phyloP scores from a whole-genome alignment of 345 rosid species.

The Salix brachista region DNA sequence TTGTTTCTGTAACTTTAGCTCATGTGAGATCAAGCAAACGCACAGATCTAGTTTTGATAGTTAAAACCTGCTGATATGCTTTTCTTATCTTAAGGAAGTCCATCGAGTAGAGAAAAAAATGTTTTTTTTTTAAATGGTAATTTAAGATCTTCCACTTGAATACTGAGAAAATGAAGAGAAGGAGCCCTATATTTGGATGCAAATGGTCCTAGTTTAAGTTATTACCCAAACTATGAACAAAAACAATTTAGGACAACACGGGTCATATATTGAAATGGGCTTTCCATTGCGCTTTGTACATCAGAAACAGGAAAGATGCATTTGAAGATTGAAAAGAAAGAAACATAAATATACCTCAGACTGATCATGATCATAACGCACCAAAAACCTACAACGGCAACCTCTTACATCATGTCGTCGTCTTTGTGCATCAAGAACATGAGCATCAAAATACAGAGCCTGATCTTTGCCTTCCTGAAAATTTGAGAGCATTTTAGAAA shows the following conservation, averaged over 20 bases:
- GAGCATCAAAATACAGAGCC: slow-evolving; percentile 94
- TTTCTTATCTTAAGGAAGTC: neutral
- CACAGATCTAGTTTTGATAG: neutral
- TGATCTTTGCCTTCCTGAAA: slow-evolving; percentile 98
- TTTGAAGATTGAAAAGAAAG: neutral
- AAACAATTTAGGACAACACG: neutral
- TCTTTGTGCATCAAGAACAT: slow-evolving; percentile 95
- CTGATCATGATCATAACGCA: slow-evolving; percentile 93
- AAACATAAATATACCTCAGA: slow-evolving; percentile 64
- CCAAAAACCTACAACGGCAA: slow-evolving; percentile 95
- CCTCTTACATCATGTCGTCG: slow-evolving; percentile 98
- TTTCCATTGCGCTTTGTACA: neutral
- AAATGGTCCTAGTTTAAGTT: neutral
- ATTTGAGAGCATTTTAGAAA: slow-evolving; percentile 6
- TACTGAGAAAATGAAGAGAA: neutral
- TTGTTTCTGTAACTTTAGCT: neutral
- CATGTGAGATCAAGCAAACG: neutral
- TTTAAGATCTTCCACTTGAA: neutral
- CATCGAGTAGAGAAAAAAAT: neutral
- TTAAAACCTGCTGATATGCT: neutral
- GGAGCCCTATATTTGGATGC: neutral
- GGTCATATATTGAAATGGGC: neutral
- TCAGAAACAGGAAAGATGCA: neutral
- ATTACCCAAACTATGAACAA: neutral
- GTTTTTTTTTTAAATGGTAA: neutral